Conservation (phyloP, 495 filamentous ascomycete genomes). For the Halenospora varia region DNA sequence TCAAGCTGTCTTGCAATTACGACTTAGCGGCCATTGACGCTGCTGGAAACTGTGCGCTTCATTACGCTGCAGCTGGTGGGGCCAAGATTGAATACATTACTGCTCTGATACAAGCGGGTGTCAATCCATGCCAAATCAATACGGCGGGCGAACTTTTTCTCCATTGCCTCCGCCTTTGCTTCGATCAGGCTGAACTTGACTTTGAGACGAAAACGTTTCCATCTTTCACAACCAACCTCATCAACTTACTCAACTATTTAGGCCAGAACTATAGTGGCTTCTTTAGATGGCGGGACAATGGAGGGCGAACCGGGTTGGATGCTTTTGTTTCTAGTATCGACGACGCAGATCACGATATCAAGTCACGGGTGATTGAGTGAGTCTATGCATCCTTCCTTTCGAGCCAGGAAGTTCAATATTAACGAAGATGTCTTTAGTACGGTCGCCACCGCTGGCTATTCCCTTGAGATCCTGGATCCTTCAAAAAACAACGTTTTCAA, state of each 20-base stretch:
- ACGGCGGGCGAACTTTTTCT: slow-evolving; percentile 16
- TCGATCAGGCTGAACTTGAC: slow-evolving; percentile 9
- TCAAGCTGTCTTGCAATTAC: slow-evolving; percentile 6
- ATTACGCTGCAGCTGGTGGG: slow-evolving; percentile 17
- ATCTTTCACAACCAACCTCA: slow-evolving; percentile 3
- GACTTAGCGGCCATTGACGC: slow-evolving; percentile 12
- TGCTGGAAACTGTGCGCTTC: slow-evolving; percentile 16
- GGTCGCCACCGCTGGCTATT: neutral
- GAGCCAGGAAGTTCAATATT: neutral
- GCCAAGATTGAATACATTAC: slow-evolving; percentile 9
- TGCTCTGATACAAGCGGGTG: slow-evolving; percentile 9
- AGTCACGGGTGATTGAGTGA: neutral
- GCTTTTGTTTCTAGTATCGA: neutral
- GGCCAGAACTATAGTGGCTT: neutral
- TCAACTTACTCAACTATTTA: slow-evolving; percentile 6
- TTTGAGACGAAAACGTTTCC: slow-evolving; percentile 5
- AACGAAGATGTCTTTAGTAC: neutral
- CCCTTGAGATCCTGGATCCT: neutral
- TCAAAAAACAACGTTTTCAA: neutral
- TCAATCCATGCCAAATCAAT: slow-evolving; percentile 12
- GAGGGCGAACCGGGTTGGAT: neutral
- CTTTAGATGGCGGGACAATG: neutral
- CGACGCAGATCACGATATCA: neutral
- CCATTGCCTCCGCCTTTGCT: slow-evolving; percentile 10
- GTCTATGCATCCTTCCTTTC: neutral